Base-by-base conservation (phyloP, 2,329 filamentous ascomycete genomes). In the Aspergillus piperis region DNA sequence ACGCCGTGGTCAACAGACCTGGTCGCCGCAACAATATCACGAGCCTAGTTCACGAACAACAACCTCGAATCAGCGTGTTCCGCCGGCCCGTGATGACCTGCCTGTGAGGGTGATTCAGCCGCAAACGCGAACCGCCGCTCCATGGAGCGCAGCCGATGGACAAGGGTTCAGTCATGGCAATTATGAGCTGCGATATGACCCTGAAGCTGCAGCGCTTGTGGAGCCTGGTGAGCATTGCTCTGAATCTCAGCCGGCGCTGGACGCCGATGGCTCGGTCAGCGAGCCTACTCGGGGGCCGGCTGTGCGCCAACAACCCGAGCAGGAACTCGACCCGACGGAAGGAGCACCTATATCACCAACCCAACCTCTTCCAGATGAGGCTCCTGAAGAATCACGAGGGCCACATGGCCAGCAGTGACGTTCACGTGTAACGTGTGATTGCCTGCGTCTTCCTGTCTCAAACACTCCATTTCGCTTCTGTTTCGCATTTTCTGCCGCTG, bases 71-170 rank as follows among this genome's bases (percentile, higher is more conserved):
- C 63, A 60, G 8, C 65, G 63, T 15, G 44, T 58, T 41, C 62
- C 59, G 11, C 27, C 65, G 10, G 56, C 38, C 8, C 67, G 62
- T 21, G 42, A 62, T 23, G 64, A 68, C 57, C 56, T 74, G 3
- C 84, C 84, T 1, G 81, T 86, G 11, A 85, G 83, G 4, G 79
- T 88, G 41, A 86, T 88, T 48, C 85, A 85, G 5, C 84, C 85
- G 2, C 85, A 85, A 62, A 80, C 83, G 39, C 77, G 81, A 54
- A 77, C 78, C 30, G 81, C 81, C 36, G 77, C 83, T 52, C 82
- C 83, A 2, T 87, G 85, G 83, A 82, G 78, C n/a, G 79, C 82
- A 3, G 73, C 75, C 19, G 72, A 74, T 36, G 63, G 72, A 15
- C 68, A 70, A 23, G 69, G 61, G 17, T 64, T 65, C 15, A 50